Percentiles rank a stretch among this genome's conserved stretches.
phyloP scores from a whole-genome alignment of 2,329 filamentous ascomycete species.

The Colletotrichum filicis region DNA sequence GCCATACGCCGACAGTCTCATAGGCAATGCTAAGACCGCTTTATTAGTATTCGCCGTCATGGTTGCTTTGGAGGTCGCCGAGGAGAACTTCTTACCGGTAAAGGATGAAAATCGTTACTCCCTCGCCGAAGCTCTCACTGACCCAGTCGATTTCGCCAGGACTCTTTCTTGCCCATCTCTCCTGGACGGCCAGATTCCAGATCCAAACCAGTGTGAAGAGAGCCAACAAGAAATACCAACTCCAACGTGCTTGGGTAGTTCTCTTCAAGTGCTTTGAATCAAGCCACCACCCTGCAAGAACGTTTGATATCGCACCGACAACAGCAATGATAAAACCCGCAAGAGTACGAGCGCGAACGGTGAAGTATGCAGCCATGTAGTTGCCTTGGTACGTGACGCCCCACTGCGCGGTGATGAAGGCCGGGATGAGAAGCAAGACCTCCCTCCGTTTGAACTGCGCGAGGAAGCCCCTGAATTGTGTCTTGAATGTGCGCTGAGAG shows the following conservation, averaged over 20 bases:
- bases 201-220: constrained; percentile 31
- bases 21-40: neutral
- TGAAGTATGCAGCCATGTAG: constrained; percentile 36
- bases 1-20: constrained; percentile 43
- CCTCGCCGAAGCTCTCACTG: constrained; percentile 53
- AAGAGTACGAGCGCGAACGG: constrained; percentile 31
- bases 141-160: constrained; percentile 57
- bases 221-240: constrained; percentile 24
- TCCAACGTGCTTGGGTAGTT: constrained; percentile 26
- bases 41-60: neutral
- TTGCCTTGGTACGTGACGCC: constrained; percentile 37
- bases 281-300: constrained; percentile 30
- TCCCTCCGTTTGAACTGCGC: constrained; percentile 19
- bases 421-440: constrained; percentile 32
- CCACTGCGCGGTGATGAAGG: constrained; percentile 36
- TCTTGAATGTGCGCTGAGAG: constrained; percentile 45
- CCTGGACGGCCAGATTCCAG: constrained; percentile 28
- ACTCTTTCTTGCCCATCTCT: constrained; percentile 26
- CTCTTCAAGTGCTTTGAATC: constrained; percentile 27
- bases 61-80: constrained; percentile 49
- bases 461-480: constrained; percentile 19
- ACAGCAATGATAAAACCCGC: constrained; percentile 49
- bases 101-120: constrained; percentile 58
- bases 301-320: constrained; percentile 44
- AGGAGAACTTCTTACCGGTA: constrained; percentile 61